These are phyloP conservation scores for Candida sp. DNA, from an alignment of 1,139 yeast genomes.

Conservation along the genomic window DNA sequence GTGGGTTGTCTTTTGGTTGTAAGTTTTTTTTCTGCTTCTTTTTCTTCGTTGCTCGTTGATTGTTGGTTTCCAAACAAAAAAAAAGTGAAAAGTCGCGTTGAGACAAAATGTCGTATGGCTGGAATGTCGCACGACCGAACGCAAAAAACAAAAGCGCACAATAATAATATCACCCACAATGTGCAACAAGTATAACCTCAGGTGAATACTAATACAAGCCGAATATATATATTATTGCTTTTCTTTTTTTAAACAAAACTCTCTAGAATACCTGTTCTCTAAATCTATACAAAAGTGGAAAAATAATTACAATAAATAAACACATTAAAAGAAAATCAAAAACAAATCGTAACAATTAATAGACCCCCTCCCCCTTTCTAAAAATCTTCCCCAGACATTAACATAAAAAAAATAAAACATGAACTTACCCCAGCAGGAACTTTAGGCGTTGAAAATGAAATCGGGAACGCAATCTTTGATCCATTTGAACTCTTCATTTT, in stretches of 20 bases:
- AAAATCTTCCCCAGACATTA: too few relatives aligned
- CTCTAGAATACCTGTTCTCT: background rate
- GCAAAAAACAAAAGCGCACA: background rate
- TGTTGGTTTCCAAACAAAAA: background rate
- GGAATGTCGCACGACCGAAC: background rate
- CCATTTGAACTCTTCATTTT: constrained; percentile 23
- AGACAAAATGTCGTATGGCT: background rate
- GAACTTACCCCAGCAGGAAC: too few relatives aligned
- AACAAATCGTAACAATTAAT: background rate
- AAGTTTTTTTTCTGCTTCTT: background rate
- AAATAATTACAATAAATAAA: background rate
- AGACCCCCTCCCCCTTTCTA: background rate
- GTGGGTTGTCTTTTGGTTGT: constrained; percentile 1
- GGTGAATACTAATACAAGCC: background rate
- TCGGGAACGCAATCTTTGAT: constrained; percentile 20
- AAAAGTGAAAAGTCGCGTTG: background rate
- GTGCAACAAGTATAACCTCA: too few relatives aligned
- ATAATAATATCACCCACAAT: background rate
- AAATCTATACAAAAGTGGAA: background rate
- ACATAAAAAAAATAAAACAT: too few relatives aligned
- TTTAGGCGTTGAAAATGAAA: constrained; percentile 7
- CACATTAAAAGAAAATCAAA: background rate
- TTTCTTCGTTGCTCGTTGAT: background rate
- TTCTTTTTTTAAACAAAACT: background rate
- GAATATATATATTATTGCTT: background rate